Base-by-base conservation (phyloP, 2,329 filamentous ascomycete genomes). In the Karstenula rhodostoma region DNA sequence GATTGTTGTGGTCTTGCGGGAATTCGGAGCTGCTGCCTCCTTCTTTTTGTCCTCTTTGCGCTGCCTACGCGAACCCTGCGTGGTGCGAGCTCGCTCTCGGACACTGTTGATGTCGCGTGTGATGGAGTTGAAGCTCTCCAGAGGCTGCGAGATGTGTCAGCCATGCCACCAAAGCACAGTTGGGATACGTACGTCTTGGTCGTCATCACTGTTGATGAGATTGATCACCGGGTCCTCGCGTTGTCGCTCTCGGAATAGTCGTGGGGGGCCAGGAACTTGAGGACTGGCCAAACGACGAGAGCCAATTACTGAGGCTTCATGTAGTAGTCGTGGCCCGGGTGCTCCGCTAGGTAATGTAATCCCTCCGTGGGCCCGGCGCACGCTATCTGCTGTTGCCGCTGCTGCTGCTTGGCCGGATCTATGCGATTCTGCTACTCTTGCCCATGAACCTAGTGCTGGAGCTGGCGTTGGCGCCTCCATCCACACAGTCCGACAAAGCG, bases 401-500 rank as follows among this genome's bases (percentile, higher is more conserved):
- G n/a, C n/a, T n/a, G n/a, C n/a, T 40, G 13, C 8, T 51, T 35
- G 35, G 40, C 5, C n/a, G n/a, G n/a, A n/a, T n/a, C n/a, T n/a
- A n/a, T n/a, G n/a, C n/a, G n/a, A n/a, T n/a, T n/a, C n/a, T n/a
- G n/a, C n/a, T n/a, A n/a, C n/a, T n/a, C n/a, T n/a, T n/a, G n/a
- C n/a, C n/a, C n/a, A n/a, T n/a, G n/a, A n/a, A n/a, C n/a, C n/a
- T n/a, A n/a, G n/a, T n/a, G n/a, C 10, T 25, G n/a, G 15, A 35
- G 33, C 33, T 35, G 10, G 10, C 1, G 7, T 37, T 32, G 33
- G 42, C 3, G 27, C 33, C 13, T 25, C 23, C 53, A 44, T 61
- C 68, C 68, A 73, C n/a, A 65, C 19, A 2, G 67, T 57, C 13
- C 69, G 66, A 47, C 69, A 72, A n/a, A 70, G 19, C 5, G 66